These are phyloP conservation scores for Ustilago sp. DNA, from an alignment of 1,284 basidiomycete species.

Conservation along the genomic window DNA sequence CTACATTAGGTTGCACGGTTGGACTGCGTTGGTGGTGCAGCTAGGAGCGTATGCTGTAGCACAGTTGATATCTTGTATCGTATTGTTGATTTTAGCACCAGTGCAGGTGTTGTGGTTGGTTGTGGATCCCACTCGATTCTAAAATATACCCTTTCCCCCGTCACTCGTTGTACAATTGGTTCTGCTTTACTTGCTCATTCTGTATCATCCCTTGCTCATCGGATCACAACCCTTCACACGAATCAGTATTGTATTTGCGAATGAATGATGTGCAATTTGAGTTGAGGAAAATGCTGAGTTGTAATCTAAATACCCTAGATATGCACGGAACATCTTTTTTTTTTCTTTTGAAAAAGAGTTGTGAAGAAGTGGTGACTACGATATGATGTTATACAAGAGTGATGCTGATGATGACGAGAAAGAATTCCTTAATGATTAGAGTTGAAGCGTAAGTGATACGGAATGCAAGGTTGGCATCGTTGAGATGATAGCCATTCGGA, in stretches of 20 bases:
- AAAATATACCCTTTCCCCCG: constrained; percentile 11
- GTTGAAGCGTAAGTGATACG: constrained; percentile 22
- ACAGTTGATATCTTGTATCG: not conserved
- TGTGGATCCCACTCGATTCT: not conserved
- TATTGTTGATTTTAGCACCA: constrained; percentile 28
- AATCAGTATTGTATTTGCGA: not conserved
- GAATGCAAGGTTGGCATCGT: constrained; percentile 25
- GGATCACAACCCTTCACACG: not conserved
- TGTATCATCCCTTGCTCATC: not conserved
- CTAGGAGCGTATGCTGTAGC: constrained; percentile 5
- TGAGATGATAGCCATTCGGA: constrained; percentile 34
- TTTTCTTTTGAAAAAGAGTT: not conserved
- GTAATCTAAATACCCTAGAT: not conserved
- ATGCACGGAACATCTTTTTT: not conserved
- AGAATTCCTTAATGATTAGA: constrained; percentile 17
- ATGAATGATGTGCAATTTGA: not conserved
- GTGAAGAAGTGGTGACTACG: constrained; percentile 1
- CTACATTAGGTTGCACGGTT: constrained; percentile 25
- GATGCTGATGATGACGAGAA: not conserved
- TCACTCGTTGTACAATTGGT: not conserved
- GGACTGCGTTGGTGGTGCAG: constrained; percentile 2
- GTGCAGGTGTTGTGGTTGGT: constrained; percentile 29
- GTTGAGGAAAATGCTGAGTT: not conserved
- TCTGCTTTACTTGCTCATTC: not conserved
- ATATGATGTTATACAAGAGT: constrained; percentile 7